phyloP scores from a whole-genome alignment of 2,329 filamentous ascomycete genomes.

The Graphilbum fragrans region DNA sequence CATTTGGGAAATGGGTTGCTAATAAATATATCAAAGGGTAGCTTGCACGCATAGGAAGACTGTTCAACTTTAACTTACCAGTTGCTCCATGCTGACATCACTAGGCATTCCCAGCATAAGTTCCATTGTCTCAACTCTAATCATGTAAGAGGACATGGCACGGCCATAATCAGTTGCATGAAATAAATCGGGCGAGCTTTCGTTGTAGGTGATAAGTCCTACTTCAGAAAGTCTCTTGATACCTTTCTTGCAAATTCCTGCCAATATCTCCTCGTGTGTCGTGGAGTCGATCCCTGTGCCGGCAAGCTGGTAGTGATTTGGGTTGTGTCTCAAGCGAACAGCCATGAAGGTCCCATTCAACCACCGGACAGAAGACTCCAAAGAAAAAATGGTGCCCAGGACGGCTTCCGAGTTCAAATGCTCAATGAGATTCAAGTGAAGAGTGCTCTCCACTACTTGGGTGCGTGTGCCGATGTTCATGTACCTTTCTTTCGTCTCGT shows the following conservation, averaged over 20 bases:
- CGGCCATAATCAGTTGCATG: conserved; percentile 60
- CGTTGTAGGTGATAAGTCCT: conserved; percentile 33
- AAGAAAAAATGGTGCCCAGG: conserved; percentile 56
- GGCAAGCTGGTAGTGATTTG: conserved; percentile 54
- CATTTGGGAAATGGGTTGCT: not conserved
- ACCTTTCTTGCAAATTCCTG: conserved; percentile 58
- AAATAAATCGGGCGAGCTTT: conserved; percentile 29
- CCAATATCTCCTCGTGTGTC: conserved; percentile 51
- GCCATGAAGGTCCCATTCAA: conserved; percentile 67
- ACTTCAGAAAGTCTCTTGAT: conserved; percentile 51
- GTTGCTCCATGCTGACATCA: conserved; percentile 49
- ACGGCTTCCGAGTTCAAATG: conserved; percentile 78
- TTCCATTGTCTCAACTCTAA: conserved; percentile 72
- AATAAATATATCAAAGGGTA: no score
- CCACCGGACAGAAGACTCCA: conserved; percentile 59
- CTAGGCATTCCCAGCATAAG: conserved; percentile 49
- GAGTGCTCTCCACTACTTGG: conserved; percentile 62
- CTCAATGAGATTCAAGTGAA: conserved; percentile 70
- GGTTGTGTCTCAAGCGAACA: conserved; percentile 60
- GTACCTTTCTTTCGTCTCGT: conserved; percentile 53
- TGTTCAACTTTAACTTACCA: conserved; percentile 36
- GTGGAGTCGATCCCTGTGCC: conserved; percentile 34
- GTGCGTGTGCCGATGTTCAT: conserved; percentile 62
- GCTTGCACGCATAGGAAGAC: no score
- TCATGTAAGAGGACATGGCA: conserved; percentile 74